Evolutionary conservation across 495 filamentous ascomycete species (phyloP), one percentile per base, ranked within the genome.

Genomic region (Aspergillus sclerotioniger): DNA sequence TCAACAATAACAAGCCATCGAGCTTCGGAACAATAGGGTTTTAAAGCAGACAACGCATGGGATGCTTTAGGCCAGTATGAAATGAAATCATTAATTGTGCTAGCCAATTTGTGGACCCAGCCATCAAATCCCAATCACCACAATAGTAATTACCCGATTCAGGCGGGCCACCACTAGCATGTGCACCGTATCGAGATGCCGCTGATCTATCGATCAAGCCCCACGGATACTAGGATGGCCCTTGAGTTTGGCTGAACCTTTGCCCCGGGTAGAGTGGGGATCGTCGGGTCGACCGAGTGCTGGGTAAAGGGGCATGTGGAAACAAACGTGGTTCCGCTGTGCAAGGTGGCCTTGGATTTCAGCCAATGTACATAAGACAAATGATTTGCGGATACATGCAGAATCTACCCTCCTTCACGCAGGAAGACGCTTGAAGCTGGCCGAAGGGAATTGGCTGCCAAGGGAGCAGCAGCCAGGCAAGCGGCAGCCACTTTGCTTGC

Each of bases 101-200:
- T 20, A 57, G 17, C 20, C 35, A 44, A 49, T 12, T 20, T 43
- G 61, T 59, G 61, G 61, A 62, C 56, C 53, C 29, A 43, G 29
- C 41, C 39, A 49, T 33, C 61, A 47, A 56, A 62, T 62, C 52
- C 53, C 13, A 56, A 45, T 54, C 47, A 56, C 46, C 56, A 53
- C 16, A 62, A 59, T 54, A 41, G 37, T 60, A 60, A 63, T 63
- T 33, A 44, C 28, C 31, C 50, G 46, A 31, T 51, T n/a, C 15
- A 35, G 35, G 48, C 32, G 31, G 10, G 25, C 48, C 12, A 13
- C 25, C 47, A 49, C 46, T 25, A 28, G 46, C 46, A 49, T 15
- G n/a, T 15, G 46, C 31, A 16, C 47, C 47, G 47, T 50, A 50
- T 50, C 52, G 46, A 55, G 20, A 60, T 55, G 53, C 17, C 17